phyloP scores from a whole-genome alignment of 352 stramenopile species.

The Vaucheria bursata region DNA sequence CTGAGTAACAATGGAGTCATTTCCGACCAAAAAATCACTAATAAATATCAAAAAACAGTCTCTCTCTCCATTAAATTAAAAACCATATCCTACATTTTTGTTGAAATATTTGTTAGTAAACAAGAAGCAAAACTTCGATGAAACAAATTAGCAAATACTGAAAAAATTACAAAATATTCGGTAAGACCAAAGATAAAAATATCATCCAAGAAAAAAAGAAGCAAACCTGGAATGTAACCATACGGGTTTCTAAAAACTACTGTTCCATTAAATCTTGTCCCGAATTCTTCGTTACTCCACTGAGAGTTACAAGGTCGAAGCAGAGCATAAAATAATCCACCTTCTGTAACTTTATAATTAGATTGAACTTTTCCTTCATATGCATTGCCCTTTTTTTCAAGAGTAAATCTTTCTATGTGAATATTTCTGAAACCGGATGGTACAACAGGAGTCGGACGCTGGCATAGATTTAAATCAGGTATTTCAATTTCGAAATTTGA shows the following conservation, averaged over 20 bases:
- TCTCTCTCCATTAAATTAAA: too few relatives aligned
- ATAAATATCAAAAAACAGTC: too few relatives aligned
- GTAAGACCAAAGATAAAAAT: too few relatives aligned
- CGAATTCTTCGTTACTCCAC: background rate
- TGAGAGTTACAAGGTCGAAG: slow-evolving; percentile 28
- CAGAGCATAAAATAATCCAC: slow-evolving; percentile 31
- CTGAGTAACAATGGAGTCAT: too few relatives aligned
- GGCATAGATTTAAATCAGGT: background rate
- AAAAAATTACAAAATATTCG: too few relatives aligned
- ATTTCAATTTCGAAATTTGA: background rate
- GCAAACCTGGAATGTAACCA: slow-evolving; percentile 30
- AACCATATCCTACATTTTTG: too few relatives aligned
- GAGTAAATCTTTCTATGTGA: background rate
- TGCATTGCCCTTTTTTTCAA: background rate
- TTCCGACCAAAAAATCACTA: too few relatives aligned
- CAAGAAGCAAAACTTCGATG: too few relatives aligned
- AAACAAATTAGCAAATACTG: too few relatives aligned
- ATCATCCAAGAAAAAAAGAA: too few relatives aligned
- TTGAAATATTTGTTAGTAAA: too few relatives aligned
- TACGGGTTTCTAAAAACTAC: slow-evolving; percentile 39
- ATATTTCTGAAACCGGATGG: background rate
- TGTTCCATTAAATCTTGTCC: slow-evolving; percentile 2
- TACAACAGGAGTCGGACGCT: background rate
- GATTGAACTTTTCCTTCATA: background rate
- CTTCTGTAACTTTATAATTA: slow-evolving; percentile 12